These are phyloP conservation scores for Cornus controversa DNA, from an alignment of 148 eudicot genomes.

Conservation along the genomic window DNA sequence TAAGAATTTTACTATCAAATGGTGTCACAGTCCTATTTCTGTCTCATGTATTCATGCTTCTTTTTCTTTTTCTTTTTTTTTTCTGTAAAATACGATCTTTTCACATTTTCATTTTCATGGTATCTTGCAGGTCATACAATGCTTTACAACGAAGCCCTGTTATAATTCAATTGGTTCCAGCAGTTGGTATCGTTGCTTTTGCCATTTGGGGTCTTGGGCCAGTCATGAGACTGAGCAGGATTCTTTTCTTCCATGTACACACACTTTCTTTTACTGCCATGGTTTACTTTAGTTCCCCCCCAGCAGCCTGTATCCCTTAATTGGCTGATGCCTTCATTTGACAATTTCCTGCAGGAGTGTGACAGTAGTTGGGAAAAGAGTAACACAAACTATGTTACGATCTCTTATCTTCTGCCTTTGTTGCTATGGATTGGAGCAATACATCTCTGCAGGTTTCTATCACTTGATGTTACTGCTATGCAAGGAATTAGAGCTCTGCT, in stretches of 20 bases:
- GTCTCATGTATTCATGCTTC: slow-evolving; percentile 1
- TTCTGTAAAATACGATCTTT: neutral
- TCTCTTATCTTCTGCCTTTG: slow-evolving; percentile 72
- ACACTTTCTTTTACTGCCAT: slow-evolving; percentile 25
- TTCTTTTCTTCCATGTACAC: slow-evolving; percentile 39
- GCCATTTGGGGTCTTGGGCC: slow-evolving; percentile 63
- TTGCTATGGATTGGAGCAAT: slow-evolving; percentile 71
- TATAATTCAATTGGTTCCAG: slow-evolving; percentile 47
- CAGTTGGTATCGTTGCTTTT: slow-evolving; percentile 48
- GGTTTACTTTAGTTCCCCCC: neutral
- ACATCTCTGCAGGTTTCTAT: slow-evolving; percentile 66
- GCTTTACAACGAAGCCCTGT: slow-evolving; percentile 47
- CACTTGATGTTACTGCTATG: neutral
- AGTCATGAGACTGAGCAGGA: slow-evolving; percentile 36
- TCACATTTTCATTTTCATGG: neutral
- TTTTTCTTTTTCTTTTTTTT: neutral
- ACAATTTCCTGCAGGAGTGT: slow-evolving; percentile 51
- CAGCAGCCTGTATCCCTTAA: slow-evolving; percentile 1
- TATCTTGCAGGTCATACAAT: slow-evolving; percentile 49
- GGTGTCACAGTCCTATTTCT: neutral
- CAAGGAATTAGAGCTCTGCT: neutral
- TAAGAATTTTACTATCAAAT: neutral
- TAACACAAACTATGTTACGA: slow-evolving; percentile 43
- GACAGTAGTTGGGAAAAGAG: slow-evolving; percentile 72
- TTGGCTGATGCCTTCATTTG: neutral